Percentiles rank a stretch among this genome's conserved stretches.
Evolutionary conservation across 164 flowering plant species (phyloP).

Genomic region (Protea cynaroides): DNA sequence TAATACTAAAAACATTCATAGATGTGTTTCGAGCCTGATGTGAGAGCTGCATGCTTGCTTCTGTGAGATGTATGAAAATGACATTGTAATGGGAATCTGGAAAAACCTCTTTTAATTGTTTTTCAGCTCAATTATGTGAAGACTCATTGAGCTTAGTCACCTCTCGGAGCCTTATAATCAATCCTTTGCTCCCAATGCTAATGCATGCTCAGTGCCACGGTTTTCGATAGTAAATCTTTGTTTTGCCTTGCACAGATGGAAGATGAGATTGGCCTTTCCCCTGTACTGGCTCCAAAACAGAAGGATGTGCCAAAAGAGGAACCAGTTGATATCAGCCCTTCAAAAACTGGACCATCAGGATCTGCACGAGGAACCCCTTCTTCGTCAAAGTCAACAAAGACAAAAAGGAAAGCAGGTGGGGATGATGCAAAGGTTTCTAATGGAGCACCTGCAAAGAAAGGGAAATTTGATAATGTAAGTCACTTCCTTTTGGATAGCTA

Average conservation of each 20-base stretch:
- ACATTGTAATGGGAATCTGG: neutral
- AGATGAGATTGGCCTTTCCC: slow-evolving; percentile 54
- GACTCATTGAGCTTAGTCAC: neutral
- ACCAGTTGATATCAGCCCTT: slow-evolving; percentile 64
- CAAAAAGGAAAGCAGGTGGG: slow-evolving; percentile 69
- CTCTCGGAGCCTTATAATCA: neutral
- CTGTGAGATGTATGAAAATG: neutral
- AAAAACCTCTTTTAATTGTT: neutral
- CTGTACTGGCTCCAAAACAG: slow-evolving; percentile 68
- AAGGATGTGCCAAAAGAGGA: slow-evolving; percentile 82
- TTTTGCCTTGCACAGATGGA: slow-evolving; percentile 39
- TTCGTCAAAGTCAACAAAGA: slow-evolving; percentile 71
- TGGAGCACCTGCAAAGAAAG: slow-evolving; percentile 65
- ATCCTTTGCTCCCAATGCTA: neutral
- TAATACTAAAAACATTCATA: neutral
- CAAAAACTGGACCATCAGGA: slow-evolving; percentile 46
- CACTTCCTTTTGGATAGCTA: neutral
- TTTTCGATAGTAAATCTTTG: slow-evolving; percentile 7
- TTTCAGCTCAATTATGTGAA: neutral
- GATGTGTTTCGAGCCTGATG: neutral
- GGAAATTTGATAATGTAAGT: slow-evolving; percentile 41
- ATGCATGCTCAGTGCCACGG: neutral
- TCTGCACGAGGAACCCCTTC: slow-evolving; percentile 64
- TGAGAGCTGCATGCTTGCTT: neutral
- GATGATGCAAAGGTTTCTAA: slow-evolving; percentile 64